phyloP scores from a whole-genome alignment of 202 grass and related monocot genomes.

The Schoenoplectus triqueter region DNA sequence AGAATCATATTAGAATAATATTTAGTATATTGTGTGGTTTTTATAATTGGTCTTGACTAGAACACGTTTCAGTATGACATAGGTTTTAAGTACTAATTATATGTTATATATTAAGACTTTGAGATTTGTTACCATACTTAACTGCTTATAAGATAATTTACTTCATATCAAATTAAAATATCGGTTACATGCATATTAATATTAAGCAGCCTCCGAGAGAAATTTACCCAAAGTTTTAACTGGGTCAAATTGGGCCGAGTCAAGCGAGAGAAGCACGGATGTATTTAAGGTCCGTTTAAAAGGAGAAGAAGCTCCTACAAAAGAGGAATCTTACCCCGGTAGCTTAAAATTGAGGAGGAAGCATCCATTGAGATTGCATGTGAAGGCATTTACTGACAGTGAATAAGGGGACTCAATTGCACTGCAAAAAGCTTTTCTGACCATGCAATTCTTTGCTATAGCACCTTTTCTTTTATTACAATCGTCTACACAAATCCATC shows the following conservation, averaged over 20 bases:
- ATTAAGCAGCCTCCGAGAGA: too few species aligned
- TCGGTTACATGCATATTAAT: too few species aligned
- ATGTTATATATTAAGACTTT: too few species aligned
- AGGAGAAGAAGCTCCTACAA: background rate
- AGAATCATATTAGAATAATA: too few species aligned
- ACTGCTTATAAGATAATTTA: too few species aligned
- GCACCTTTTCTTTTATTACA: conserved; percentile 4
- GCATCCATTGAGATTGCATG: conserved; percentile 28
- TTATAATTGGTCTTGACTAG: too few species aligned
- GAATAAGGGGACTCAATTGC: conserved; percentile 43
- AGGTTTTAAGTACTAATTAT: too few species aligned
- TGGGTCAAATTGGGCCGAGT: conserved; percentile 29
- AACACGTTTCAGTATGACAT: too few species aligned
- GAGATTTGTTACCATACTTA: too few species aligned
- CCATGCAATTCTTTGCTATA: conserved; percentile 22
- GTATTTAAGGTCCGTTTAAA: conserved; percentile 4
- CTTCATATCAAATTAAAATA: too few species aligned
- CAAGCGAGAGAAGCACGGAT: background rate
- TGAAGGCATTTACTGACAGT: conserved; percentile 46
- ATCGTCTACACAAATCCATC: background rate
- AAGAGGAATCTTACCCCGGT: background rate
- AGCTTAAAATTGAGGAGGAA: background rate
- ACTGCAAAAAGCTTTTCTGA: conserved; percentile 37
- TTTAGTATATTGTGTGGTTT: too few species aligned
- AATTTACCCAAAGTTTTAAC: conserved; percentile 1